Evolutionary conservation across 139 green algal genomes (phyloP).

Genomic region (Chlamydomonas eustigma): DNA sequence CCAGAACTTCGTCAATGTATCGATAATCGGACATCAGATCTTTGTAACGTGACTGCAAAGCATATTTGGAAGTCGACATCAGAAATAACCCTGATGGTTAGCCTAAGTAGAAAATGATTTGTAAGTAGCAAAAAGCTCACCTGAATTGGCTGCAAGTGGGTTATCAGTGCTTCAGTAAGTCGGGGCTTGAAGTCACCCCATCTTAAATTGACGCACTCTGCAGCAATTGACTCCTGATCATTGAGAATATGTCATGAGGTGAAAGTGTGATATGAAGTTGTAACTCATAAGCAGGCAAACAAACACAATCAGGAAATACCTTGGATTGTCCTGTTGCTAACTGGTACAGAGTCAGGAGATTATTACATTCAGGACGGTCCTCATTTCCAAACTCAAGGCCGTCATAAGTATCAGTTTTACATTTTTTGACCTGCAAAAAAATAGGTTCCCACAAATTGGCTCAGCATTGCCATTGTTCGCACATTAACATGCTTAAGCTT

Average conservation of each 20-base stretch:
- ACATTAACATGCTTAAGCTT: too few relatives aligned
- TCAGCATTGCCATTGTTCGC: too few relatives aligned
- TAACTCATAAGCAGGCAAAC: neutral
- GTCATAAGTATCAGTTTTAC: slow-evolving; percentile 84
- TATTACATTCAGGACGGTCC: slow-evolving; percentile 87
- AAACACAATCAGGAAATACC: slow-evolving; percentile 27
- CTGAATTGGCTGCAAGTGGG: slow-evolving; percentile 12
- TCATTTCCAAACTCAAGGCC: slow-evolving; percentile 85
- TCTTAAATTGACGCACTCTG: slow-evolving; percentile 53
- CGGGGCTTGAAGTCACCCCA: slow-evolving; percentile 96
- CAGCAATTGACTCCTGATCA: slow-evolving; percentile 10
- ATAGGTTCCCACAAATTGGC: too few relatives aligned
- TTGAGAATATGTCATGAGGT: neutral
- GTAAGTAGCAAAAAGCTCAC: slow-evolving; percentile 6
- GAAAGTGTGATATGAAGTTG: neutral
- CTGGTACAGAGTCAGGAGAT: slow-evolving; percentile 95
- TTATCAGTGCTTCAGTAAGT: slow-evolving; percentile 41
- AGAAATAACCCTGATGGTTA: too few relatives aligned
- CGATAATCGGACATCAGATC: slow-evolving; percentile 4
- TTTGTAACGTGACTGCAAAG: slow-evolving; percentile 12
- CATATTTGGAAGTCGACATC: too few relatives aligned
- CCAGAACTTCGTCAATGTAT: slow-evolving; percentile 15
- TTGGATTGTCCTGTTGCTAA: slow-evolving; percentile 49
- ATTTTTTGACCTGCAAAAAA: slow-evolving; percentile 62
- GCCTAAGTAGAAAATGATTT: too few relatives aligned